phyloP scores from a whole-genome alignment of 306 rosid genomes.

The Cyclanthera cordifolia region DNA sequence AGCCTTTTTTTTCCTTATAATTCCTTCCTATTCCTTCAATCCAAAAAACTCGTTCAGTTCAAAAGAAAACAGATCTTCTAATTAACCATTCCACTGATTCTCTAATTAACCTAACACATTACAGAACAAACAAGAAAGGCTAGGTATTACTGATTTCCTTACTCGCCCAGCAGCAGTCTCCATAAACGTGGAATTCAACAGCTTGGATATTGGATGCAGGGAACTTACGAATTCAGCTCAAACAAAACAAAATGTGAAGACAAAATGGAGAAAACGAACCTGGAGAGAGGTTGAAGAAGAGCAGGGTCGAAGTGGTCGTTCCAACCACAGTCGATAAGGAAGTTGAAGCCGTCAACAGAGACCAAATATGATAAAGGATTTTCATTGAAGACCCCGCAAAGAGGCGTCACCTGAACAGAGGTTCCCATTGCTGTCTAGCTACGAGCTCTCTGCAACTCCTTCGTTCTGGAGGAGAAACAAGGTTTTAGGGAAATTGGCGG shows the following conservation, averaged over 20 bases:
- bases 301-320: slow-evolving; percentile 83
- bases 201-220: background rate
- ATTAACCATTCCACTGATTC: background rate
- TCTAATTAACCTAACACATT: background rate
- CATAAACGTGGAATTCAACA: background rate
- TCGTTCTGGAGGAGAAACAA: background rate
- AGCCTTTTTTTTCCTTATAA: too few relatives aligned
- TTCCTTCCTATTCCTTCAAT: background rate
- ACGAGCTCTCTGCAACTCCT: background rate
- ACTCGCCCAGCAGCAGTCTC: background rate
- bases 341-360: slow-evolving; percentile 76
- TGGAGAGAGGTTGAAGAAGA: slow-evolving; percentile 79
- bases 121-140: background rate
- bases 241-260: background rate
- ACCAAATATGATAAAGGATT: slow-evolving; percentile 82
- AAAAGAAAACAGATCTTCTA: background rate
- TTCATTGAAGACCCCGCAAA: slow-evolving; percentile 86
- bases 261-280: slow-evolving; percentile 27
- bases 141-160: background rate
- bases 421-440: slow-evolving; percentile 56
- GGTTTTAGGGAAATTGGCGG: slow-evolving; percentile 11
- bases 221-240: background rate
- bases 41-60: background rate
- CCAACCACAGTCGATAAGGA: slow-evolving; percentile 95
- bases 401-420: slow-evolving; percentile 76